Base-by-base conservation (phyloP, 371 early-diverging fungal species). In the Furculomyces boomerangus region DNA sequence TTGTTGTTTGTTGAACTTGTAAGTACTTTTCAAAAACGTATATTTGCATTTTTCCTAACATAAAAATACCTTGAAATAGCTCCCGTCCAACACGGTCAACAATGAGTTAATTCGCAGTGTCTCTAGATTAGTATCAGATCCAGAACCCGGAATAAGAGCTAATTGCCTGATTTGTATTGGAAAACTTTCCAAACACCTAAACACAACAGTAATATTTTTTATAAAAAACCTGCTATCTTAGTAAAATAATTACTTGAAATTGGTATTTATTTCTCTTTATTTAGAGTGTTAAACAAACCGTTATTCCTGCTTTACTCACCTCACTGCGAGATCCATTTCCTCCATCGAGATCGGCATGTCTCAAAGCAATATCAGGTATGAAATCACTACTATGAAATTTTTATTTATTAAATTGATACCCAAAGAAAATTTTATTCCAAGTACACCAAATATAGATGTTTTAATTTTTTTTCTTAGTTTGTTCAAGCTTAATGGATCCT, bases 111-210 rank as follows among this genome's bases (percentile, higher is more conserved):
- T 94, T 29, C 71, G 83, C 48, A 80, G 86, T 54, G 67, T 96
- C 2, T 89, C 86, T 27, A 88, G 89, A 52, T 68, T 89, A 3
- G 88, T 90, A 47, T 77, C 78, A 50, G 97, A 96, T 66, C 76
- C 80, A 27, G 91, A 93, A 57, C 92, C 97, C 0, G 93, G 93
- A 1, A 94, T 96, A 59, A 74, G 97, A 31, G 89, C 97, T 56
- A 95, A 95, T 58, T 82, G 92, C 14, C 83, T 88, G 8, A 86
- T 95, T 39, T 93, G 93, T 60, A 62, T 95, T 8, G 93, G 92
- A 16, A 92, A 93, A 62, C 77, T 93, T 43, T 78, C 83, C 50
- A 80, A 79, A 29, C 41, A 54, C 14, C 50, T 57, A 26, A 50
- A 53, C 30, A 55, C 59, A 16, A 47, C 54, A 5, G 50, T 67